Evolutionary conservation across 2,329 filamentous ascomycete species (phyloP), one percentile per base, ranked within the genome.

Genomic region (Monilinia polystroma): DNA sequence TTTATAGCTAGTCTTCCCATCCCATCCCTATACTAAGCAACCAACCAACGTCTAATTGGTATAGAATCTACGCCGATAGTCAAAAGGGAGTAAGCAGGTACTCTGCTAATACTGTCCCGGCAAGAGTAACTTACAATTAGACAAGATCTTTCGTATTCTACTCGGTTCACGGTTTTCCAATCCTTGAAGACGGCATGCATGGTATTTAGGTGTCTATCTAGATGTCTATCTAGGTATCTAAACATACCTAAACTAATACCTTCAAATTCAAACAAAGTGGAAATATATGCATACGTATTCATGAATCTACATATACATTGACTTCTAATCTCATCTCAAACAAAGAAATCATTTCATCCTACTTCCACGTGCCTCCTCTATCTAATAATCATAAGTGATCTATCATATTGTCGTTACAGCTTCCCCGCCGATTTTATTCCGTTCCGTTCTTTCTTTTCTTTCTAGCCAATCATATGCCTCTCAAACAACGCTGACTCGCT

Each of bases 401-500:
- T 38, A 55, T 55, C 32, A 59, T 47, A 47, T 29, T 32, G 26
- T 45, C 57, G 29, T 47, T 18, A 47, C 32, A 49, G 20, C 43
- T 60, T 49, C 43, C 57, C 57, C 57, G n/a, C 57, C 43, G 43
- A 35, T 49, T 38, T 58, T 38, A 38, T 51, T 51, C 58, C 58
- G 58, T 60, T 60, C 58, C 58, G 29, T 60, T 18, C 45, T 29
- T 51, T 51, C 32, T 35, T 45, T 35, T 45, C 51, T 23, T 35
- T 55, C 18, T 23, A 41, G 16, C 62, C 62, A 53, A 56, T 55
- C 62, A 53, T 7, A 23, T 10, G 12, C 41, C 12, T 51, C 23
- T 35, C 49, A 63, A 56, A 63, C 47, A 18, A 45, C 49, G 62
- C 49, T 56, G 51, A 59, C 56, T 29, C 29, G 54, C 62, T 66